Conservation (phyloP, 75 land plant genomes). For the Sequoia sempervirens region DNA sequence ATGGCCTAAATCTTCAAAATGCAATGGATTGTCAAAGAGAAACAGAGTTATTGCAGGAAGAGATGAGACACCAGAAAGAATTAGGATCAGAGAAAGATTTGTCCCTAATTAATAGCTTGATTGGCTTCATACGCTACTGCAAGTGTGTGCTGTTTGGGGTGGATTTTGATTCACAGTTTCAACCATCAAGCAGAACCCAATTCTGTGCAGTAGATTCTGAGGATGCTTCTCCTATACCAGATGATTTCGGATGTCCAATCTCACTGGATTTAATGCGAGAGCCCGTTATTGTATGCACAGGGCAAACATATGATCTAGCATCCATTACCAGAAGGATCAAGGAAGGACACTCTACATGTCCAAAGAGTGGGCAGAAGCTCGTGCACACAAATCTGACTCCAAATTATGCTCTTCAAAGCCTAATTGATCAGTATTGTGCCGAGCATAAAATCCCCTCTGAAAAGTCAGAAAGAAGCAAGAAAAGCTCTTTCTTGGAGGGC, state of each 20-base stretch:
- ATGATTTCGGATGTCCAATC: slow-evolving; percentile 70
- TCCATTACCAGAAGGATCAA: slow-evolving; percentile 67
- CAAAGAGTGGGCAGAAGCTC: slow-evolving; percentile 65
- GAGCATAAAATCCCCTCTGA: slow-evolving; percentile 42
- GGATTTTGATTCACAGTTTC: background rate
- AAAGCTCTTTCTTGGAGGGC: slow-evolving; percentile 28
- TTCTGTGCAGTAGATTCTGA: background rate
- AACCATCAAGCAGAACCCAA: background rate
- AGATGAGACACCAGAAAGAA: slow-evolving; percentile 12
- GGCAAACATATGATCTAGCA: slow-evolving; percentile 71
- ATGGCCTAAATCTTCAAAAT: slow-evolving; percentile 30
- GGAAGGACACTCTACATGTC: slow-evolving; percentile 65
- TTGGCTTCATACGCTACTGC: slow-evolving; percentile 58
- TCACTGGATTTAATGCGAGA: slow-evolving; percentile 75
- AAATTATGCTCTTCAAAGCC: slow-evolving; percentile 60
- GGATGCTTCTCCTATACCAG: slow-evolving; percentile 32
- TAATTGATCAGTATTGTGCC: slow-evolving; percentile 64
- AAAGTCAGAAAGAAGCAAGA: slow-evolving; percentile 8
- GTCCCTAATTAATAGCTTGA: slow-evolving; percentile 30
- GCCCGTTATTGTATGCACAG: slow-evolving; percentile 70
- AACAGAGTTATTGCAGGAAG: slow-evolving; percentile 49
- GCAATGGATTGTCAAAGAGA: slow-evolving; percentile 66
- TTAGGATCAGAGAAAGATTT: slow-evolving; percentile 15
- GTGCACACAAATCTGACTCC: slow-evolving; percentile 50
- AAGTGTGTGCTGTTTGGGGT: slow-evolving; percentile 48